Base-by-base conservation (phyloP, 2,329 filamentous ascomycete genomes). In the Leptographium lundbergii region DNA sequence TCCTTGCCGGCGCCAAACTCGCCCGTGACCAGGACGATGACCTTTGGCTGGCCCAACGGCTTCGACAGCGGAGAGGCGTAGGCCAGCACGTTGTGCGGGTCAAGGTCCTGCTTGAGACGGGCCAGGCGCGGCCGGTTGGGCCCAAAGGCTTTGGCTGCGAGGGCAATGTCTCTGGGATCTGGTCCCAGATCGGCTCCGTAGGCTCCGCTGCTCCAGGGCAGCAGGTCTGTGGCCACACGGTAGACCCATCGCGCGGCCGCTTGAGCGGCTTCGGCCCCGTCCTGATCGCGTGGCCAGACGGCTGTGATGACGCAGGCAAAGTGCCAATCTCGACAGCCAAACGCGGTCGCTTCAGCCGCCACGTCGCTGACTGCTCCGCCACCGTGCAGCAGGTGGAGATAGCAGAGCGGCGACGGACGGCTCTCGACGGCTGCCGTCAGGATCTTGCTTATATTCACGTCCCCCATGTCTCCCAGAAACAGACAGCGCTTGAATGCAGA, bases 401-500 rank as follows among this genome's bases (percentile, higher is more conserved):
- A 86, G 67, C 80, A 85, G 17, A 80, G 66, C 47, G 74, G 69
- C 0, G 79, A 74, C 2, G 82, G 81, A 50, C 78, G 74, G 61
- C 61, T 69, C 51, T 74, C 60, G 5, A 85, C 22, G 6, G 81
- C 79, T 2, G 65, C 59, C 17, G 76, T 59, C 52, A 86, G 68
- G 6, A 64, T 63, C 1, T 70, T 54, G 27, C 67, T 65, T 0
- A 80, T 47, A 1, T 68, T 57, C 2, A 2, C 47, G 56, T 58
- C 60, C 61, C 72, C 72, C 14, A 85, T 77, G 45, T 65, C 0
- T 60, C 78, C 79, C 9, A 86, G 67, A 64, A 86, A 85, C 34
- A 86, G 50, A 66, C 82, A 86, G 64, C 83, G 75, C 70, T 86
- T 85, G 72, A 86, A 85, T 0, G 82, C 75, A 11, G 78, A 85